A percentile compares a stretch with the other conserved stretches of the same genome.
Conservation (phyloP, 2,329 filamentous ascomycete species). For the Ampelomyces quisqualis region DNA sequence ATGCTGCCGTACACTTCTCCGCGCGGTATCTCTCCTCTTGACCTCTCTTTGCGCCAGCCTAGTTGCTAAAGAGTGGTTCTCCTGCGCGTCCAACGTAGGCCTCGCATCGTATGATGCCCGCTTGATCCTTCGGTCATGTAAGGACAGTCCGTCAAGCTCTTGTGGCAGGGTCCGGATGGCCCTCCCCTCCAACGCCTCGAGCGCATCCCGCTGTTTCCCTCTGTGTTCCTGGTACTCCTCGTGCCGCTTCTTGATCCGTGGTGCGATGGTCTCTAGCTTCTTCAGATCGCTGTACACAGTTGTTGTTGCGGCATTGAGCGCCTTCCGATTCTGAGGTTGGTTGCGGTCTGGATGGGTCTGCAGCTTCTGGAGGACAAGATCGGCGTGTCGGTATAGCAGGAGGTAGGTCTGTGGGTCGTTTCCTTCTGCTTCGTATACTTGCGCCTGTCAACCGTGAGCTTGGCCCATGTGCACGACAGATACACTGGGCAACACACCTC, state of each 20-base stretch:
- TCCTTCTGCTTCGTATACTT: conserved; percentile 80
- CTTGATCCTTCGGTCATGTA: conserved; percentile 16
- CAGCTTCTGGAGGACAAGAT: conserved; percentile 76
- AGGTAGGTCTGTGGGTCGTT: conserved; percentile 88
- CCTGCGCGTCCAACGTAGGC: conserved; percentile 35
- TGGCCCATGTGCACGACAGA: background rate
- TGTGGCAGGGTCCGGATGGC: conserved; percentile 14
- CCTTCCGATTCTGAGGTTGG: conserved; percentile 59
- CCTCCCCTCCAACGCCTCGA: conserved; percentile 30
- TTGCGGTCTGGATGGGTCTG: conserved; percentile 74
- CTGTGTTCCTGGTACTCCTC: conserved; percentile 48
- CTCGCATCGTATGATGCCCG: conserved; percentile 30
- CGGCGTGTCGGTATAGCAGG: conserved; percentile 84
- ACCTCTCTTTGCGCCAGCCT: conserved; percentile 41
- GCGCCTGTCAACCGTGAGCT: conserved; percentile 59
- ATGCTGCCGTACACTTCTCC: conserved; percentile 57
- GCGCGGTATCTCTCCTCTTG: conserved; percentile 34
- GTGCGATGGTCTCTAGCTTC: conserved; percentile 76
- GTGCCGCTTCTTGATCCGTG: conserved; percentile 70
- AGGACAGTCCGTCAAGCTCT: conserved; percentile 27
- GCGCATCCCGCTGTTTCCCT: conserved; percentile 25
- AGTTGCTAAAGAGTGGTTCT: conserved; percentile 36
- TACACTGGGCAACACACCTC: conserved; percentile 60
- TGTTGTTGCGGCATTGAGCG: conserved; percentile 58
- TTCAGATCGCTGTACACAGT: conserved; percentile 65